A percentile compares a stretch with the other conserved stretches of the same genome.
Conservation (phyloP, 805 yeast genomes). For the Torulaspora gathmanii region DNA sequence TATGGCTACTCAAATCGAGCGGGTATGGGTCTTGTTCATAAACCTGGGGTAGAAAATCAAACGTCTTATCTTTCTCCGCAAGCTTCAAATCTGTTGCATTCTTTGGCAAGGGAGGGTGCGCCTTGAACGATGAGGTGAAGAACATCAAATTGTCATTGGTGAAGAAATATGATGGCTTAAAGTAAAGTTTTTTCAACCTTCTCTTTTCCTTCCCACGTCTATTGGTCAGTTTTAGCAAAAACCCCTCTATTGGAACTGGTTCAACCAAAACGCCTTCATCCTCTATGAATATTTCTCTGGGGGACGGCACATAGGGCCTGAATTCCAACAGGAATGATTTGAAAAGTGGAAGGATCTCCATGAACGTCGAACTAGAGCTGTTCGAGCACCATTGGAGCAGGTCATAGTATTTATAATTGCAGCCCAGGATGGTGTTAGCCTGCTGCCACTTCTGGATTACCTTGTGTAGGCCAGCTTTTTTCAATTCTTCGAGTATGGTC, state of each 20-base stretch:
- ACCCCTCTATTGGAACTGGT: conserved; percentile 81
- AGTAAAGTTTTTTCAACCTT: conserved; percentile 40
- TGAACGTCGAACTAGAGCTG: conserved; percentile 40
- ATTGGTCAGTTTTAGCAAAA: conserved; percentile 53
- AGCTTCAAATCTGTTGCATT: conserved; percentile 27
- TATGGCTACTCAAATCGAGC: conserved; percentile 46
- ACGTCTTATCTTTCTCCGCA: conserved; percentile 20
- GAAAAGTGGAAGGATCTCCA: conserved; percentile 42
- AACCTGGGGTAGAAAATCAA: conserved; percentile 34
- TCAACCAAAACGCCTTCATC: conserved; percentile 39
- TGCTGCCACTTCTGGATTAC: conserved; percentile 28
- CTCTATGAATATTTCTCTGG: conserved; percentile 27
- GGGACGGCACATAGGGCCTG: conserved; percentile 43
- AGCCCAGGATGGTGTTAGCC: conserved; percentile 40
- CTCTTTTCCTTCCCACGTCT: conserved; percentile 42
- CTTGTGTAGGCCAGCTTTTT: conserved; percentile 22
- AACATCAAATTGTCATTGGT: conserved; percentile 59
- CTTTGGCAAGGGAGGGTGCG: conserved; percentile 57
- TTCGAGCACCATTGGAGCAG: conserved; percentile 65
- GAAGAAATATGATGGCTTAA: conserved; percentile 57
- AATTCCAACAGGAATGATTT: conserved; percentile 56
- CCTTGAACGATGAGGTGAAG: conserved; percentile 49
- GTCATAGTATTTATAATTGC: conserved; percentile 66
- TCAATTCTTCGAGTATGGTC: conserved; percentile 36
- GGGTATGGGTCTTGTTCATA: conserved; percentile 54